Evolutionary conservation across 2,329 filamentous ascomycete species (phyloP).

Genomic region (Fusarium nodosum): DNA sequence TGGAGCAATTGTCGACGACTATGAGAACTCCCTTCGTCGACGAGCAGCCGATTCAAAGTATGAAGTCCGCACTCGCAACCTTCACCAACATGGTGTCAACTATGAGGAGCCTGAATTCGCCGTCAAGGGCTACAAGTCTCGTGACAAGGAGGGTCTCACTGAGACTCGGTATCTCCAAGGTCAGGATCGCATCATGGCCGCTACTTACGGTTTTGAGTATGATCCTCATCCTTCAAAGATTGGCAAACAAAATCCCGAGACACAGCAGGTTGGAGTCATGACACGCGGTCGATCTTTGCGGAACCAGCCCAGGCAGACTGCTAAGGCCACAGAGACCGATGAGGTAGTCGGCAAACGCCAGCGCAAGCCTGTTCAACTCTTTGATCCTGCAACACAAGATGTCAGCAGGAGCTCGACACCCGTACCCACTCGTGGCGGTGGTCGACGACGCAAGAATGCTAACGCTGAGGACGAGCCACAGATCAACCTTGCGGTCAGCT

Average conservation of each 20-base stretch:
- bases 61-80: slow-evolving; percentile 60
- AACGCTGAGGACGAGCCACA: slow-evolving; percentile 50
- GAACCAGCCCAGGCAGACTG: slow-evolving; percentile 69
- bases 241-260: slow-evolving; percentile 70
- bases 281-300: slow-evolving; percentile 67
- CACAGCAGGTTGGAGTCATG: slow-evolving; percentile 64
- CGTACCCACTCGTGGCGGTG: slow-evolving; percentile 50
- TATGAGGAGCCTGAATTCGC: slow-evolving; percentile 67
- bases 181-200: slow-evolving; percentile 71
- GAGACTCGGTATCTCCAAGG: slow-evolving; percentile 63
- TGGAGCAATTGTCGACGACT: slow-evolving; percentile 66
- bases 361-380: slow-evolving; percentile 65
- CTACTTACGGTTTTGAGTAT: slow-evolving; percentile 72
- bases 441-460: slow-evolving; percentile 53
- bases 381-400: slow-evolving; percentile 65
- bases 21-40: slow-evolving; percentile 68
- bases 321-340: slow-evolving; percentile 69
- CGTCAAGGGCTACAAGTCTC: slow-evolving; percentile 66
- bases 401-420: slow-evolving; percentile 67
- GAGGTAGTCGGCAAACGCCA: slow-evolving; percentile 66
- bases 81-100: slow-evolving; percentile 58
- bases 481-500: slow-evolving; percentile 50
- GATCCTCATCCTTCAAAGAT: slow-evolving; percentile 70
- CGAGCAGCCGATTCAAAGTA: slow-evolving; percentile 63
- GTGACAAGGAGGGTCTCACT: slow-evolving; percentile 58